These are phyloP conservation scores for Wickerhamomyces subpelliculosus DNA, from an alignment of 805 yeast genomes.

Conservation along the genomic window DNA sequence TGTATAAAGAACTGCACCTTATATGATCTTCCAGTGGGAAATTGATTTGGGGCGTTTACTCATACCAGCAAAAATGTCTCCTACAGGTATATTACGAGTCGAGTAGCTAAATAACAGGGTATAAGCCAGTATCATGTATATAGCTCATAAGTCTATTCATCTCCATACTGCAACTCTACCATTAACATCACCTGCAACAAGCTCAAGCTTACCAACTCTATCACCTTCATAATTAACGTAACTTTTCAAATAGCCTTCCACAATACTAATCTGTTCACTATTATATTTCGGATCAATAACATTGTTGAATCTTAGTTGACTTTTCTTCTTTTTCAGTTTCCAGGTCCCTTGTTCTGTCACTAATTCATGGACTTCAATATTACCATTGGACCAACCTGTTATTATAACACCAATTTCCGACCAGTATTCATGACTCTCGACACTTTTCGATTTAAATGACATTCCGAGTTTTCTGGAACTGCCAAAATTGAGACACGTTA, in stretches of 20 bases:
- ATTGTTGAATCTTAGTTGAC: too few species aligned
- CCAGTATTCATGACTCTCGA: slow-evolving; percentile 32
- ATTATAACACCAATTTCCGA: slow-evolving; percentile 27
- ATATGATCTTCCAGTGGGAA: too few species aligned
- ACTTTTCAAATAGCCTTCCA: slow-evolving; percentile 27
- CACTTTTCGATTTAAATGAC: slow-evolving; percentile 16
- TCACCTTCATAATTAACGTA: slow-evolving; percentile 28
- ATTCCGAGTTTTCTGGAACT: slow-evolving; percentile 20
- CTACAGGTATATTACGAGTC: too few species aligned
- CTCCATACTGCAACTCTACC: slow-evolving; percentile 49
- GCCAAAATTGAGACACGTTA: slow-evolving; percentile 24
- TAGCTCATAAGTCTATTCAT: too few species aligned
- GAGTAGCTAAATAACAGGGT: too few species aligned
- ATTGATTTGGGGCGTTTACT: too few species aligned
- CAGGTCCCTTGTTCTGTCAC: too few species aligned
- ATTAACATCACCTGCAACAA: slow-evolving; percentile 46
- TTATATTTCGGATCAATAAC: slow-evolving; percentile 7
- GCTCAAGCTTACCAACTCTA: slow-evolving; percentile 30
- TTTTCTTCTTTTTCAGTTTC: too few species aligned
- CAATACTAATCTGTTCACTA: slow-evolving; percentile 21
- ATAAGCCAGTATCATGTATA: too few species aligned
- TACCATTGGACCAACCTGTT: slow-evolving; percentile 29
- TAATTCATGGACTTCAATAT: slow-evolving; percentile 25
- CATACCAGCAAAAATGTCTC: too few species aligned
- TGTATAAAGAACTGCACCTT: too few species aligned